Evolutionary conservation across 495 filamentous ascomycete genomes (phyloP).

Genomic region (Aspergillus diversus): DNA sequence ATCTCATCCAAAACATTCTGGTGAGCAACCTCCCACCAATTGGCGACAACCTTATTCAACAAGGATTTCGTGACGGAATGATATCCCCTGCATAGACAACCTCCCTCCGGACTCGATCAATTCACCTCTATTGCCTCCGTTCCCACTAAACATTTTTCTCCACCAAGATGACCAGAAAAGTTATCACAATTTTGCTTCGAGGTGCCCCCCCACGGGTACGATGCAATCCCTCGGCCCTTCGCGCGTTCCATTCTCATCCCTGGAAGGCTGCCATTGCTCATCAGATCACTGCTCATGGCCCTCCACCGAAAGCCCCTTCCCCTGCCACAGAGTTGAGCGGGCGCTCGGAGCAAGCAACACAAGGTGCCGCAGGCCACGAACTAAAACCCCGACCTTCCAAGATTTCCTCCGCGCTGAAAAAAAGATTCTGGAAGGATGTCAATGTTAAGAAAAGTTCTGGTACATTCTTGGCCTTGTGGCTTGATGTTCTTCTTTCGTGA

Average conservation of each 20-base stretch:
- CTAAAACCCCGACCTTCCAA: slow-evolving; percentile 37
- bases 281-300: slow-evolving; percentile 78
- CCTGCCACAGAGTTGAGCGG: slow-evolving; percentile 58
- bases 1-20: too few relatives aligned
- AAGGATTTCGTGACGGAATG: not conserved
- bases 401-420: slow-evolving; percentile 55
- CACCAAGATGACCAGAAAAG: slow-evolving; percentile 10
- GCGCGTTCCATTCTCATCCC: slow-evolving; percentile 57
- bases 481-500: slow-evolving; percentile 1
- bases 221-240: slow-evolving; percentile 26
- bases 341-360: slow-evolving; percentile 56
- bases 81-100: not conserved
- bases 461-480: slow-evolving; percentile 42
- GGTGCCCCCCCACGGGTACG: slow-evolving; percentile 27
- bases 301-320: slow-evolving; percentile 76
- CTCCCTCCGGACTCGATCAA: not conserved
- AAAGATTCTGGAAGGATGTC: slow-evolving; percentile 86
- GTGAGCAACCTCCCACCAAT: too few relatives aligned
- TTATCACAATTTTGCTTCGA: slow-evolving; percentile 34
- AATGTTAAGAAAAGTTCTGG: slow-evolving; percentile 56
- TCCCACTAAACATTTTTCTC: not conserved
- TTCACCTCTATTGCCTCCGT: not conserved
- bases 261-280: slow-evolving; percentile 59
- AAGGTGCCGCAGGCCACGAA: slow-evolving; percentile 45
- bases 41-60: too few relatives aligned